Base-by-base conservation (phyloP, 2,329 filamentous ascomycete genomes). In the Chrysoporthe cubensis region DNA sequence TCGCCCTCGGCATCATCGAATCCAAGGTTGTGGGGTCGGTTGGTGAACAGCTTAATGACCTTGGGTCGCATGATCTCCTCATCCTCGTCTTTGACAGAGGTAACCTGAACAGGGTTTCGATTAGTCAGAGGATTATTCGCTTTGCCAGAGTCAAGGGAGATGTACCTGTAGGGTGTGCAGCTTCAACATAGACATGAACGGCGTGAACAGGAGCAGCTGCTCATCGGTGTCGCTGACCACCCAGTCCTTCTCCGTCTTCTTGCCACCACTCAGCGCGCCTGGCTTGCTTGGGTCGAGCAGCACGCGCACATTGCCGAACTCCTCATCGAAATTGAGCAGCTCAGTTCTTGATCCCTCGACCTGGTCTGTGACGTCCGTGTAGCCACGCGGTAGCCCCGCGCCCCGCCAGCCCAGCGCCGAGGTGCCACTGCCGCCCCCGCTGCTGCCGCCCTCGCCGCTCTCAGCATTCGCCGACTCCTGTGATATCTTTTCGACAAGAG, bases 181-280 rank as follows among this genome's bases (percentile, higher is more conserved):
- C 83, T 98, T 99, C 72, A 97, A 78, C 60, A 89, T 92, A 43
- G 91, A 88, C 78, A 94, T 91, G 81, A 99, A 97, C 0, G 96
- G 95, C 67, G 96, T 85, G 80, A 90, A 98, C 59, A 99, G 86
- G 86, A 98, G 92, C 70, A 99, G 83, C 83, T 99, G 96, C 81
- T 98, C 94, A 76, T 99, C 96, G 46, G 95, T 96, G 76, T 97
- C 95, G 78, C 93, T 97, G 83, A 97, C 93, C 32, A 98, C 90
- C 90, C 92, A 98, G 80, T 99, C 95, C 76, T 87, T 88, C 44
- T 82, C 80, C 11, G 80, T 78, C 21, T 78, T 80, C 75, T 89
- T 89, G 66, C 81, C 85, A 74, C 88, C 88, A 61, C 79, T 78
- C 66, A 94, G 78, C 1, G 84, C 84, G 65, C 84, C 88, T 6